phyloP scores from a whole-genome alignment of 306 rosid species.

The Malus fusca region DNA sequence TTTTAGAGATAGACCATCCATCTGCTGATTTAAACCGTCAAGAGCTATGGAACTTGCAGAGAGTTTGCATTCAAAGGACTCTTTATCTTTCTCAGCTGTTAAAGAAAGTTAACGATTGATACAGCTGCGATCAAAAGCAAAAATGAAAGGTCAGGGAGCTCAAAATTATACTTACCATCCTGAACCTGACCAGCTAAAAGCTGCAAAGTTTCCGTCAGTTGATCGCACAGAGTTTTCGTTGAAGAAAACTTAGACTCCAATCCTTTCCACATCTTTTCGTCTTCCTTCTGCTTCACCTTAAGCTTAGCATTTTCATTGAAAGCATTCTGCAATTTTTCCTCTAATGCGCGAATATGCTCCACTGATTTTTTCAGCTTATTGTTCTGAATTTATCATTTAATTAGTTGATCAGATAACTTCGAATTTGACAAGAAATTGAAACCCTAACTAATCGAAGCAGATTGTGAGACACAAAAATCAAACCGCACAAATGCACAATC shows the following conservation, averaged over 20 bases:
- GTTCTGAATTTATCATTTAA: conserved; percentile 40
- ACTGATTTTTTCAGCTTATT: conserved; percentile 65
- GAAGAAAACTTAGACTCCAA: conserved; percentile 83
- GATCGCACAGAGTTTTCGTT: conserved; percentile 73
- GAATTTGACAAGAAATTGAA: neutral
- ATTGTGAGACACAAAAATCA: neutral
- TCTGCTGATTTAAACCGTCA: conserved; percentile 62
- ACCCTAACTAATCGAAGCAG: neutral
- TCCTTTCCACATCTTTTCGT: conserved; percentile 85
- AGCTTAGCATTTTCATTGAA: conserved; percentile 85
- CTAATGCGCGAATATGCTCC: conserved; percentile 57
- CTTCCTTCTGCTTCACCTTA: conserved; percentile 87
- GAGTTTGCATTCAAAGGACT: conserved; percentile 58
- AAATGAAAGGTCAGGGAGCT: neutral
- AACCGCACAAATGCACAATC: neutral
- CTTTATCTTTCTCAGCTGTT: conserved; percentile 77
- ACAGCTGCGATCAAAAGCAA: neutral
- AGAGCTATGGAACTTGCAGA: conserved; percentile 51
- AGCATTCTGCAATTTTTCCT: conserved; percentile 80
- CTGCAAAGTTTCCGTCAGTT: conserved; percentile 74
- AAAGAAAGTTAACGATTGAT: conserved; percentile 6
- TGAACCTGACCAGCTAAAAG: conserved; percentile 71
- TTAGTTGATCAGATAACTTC: neutral
- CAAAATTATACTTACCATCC: conserved; percentile 41
- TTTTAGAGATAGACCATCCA: conserved; percentile 59